Evolutionary conservation across 2,329 filamentous ascomycete genomes (phyloP).

Genomic region (Aspergillus niger): DNA sequence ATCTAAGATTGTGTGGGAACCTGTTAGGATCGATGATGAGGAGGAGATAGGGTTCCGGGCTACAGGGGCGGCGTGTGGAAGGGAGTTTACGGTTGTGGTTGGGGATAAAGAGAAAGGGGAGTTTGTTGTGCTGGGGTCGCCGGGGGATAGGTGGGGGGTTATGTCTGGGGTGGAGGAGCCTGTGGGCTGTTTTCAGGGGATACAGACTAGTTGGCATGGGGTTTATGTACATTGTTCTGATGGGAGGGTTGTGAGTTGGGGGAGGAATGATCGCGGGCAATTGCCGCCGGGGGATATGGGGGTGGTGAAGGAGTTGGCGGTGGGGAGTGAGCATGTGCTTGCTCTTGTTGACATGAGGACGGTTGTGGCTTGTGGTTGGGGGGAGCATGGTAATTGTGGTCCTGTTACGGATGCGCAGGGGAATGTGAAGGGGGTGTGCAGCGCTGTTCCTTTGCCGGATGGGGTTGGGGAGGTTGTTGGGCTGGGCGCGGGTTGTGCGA

Average conservation of each 20-base stretch:
- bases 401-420: conserved; percentile 61
- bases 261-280: conserved; percentile 82
- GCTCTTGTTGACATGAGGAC: conserved; percentile 66
- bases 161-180: conserved; percentile 57
- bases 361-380: conserved; percentile 91
- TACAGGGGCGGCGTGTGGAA: conserved; percentile 70
- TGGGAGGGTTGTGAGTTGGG: conserved; percentile 70
- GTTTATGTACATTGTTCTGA: conserved; percentile 69
- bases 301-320: conserved; percentile 63
- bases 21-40: conserved; percentile 57
- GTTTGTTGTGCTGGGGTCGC: conserved; percentile 68
- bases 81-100: conserved; percentile 80
- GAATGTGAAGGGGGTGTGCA: conserved; percentile 70
- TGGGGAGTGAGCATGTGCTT: conserved; percentile 89
- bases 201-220: conserved; percentile 80
- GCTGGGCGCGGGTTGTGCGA: conserved; percentile 86
- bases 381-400: conserved; percentile 96
- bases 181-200: conserved; percentile 59
- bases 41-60: conserved; percentile 62
- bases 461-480: conserved; percentile 55
- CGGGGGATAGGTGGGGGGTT: conserved; percentile 66
- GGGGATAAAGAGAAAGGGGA: conserved; percentile 57
- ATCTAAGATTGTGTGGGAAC: conserved; percentile 56
- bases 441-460: conserved; percentile 63
- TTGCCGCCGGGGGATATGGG: conserved; percentile 67